Evolutionary conservation across 352 stramenopile species (phyloP), one percentile per base, ranked within the genome.

Genomic region (Blastocystis sp.): DNA sequence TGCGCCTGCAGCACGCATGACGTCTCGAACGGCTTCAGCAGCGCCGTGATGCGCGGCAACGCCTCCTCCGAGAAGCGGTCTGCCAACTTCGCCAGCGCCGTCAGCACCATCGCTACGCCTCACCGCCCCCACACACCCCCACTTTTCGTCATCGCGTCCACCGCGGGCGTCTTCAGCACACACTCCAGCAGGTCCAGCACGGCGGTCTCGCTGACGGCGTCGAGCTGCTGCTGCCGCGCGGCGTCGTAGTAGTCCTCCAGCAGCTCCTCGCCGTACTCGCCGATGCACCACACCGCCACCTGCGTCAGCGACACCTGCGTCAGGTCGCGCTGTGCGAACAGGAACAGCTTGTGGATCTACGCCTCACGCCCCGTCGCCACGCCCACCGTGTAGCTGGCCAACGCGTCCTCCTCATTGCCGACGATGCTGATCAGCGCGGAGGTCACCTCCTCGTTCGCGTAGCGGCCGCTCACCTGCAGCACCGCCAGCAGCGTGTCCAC

Each of bases 401-500:
- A 90, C n/a, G 43, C 48, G 38, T 87, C 77, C 65, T 87, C 77
- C 40, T 87, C 65, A 28, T 87, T 77, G 28, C 77, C 77, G 23
- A 87, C 61, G 34, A 87, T 87, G 56, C 56, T 78, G n/a, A 87
- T 64, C 7, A 87, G 40, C 45, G 77, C 65, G 3, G 62, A 77
- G 14, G 65, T 64, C 45, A 99, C 97, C 90, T 93, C 92, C 66
- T 96, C 93, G 82, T 96, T 93, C 11, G 93, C 94, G 78, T 98
- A 92, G 64, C 94, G 95, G 45, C 96, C 97, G 21, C 96, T 96
- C 91, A 99, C 98, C 62, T 95, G 97, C 11, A 99, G 91, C 94
- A 99, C 98, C 66, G 96, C 98, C 89, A 99, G 97, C 43, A 99
- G 89, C 60, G 96, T 98, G 89, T 99, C 96, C 38, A 97, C 94